These are phyloP conservation scores for Mycena polygramma DNA, from an alignment of 768 basidiomycete species.

Conservation along the genomic window DNA sequence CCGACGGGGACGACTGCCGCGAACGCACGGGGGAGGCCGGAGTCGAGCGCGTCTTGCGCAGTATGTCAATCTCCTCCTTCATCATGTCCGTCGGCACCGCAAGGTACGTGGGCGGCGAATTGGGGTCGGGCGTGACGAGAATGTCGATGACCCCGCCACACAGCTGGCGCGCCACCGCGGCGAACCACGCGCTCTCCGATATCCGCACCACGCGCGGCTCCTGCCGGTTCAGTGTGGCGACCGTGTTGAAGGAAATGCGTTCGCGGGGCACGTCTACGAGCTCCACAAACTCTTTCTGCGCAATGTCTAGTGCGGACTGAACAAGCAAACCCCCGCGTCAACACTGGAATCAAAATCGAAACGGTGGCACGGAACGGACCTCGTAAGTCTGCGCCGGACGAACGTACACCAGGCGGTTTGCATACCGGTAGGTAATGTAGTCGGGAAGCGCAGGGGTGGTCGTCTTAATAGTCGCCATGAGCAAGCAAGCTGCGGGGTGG, in stretches of 20 bases:
- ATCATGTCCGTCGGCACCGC: conserved; percentile 48
- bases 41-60: conserved; percentile 42
- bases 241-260: conserved; percentile 60
- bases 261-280: conserved; percentile 54
- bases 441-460: conserved; percentile 49
- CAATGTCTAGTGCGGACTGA: conserved; percentile 57
- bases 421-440: conserved; percentile 64
- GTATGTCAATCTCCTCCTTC: conserved; percentile 36
- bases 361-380: conserved; percentile 47
- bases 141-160: conserved; percentile 66
- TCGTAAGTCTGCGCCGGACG: conserved; percentile 56
- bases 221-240: conserved; percentile 47
- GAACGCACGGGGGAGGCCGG: conserved; percentile 42
- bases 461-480: conserved; percentile 38
- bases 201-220: conserved; percentile 58
- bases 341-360: neutral
- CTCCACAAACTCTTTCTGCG: conserved; percentile 62
- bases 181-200: conserved; percentile 65
- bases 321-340: neutral
- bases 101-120: conserved; percentile 58
- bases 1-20: conserved; percentile 41
- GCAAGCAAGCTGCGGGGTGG: neutral
- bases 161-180: conserved; percentile 53
- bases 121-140: conserved; percentile 49
- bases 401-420: conserved; percentile 64